Base-by-base conservation (phyloP, 2,329 filamentous ascomycete species). In the Diaporthe capsici region DNA sequence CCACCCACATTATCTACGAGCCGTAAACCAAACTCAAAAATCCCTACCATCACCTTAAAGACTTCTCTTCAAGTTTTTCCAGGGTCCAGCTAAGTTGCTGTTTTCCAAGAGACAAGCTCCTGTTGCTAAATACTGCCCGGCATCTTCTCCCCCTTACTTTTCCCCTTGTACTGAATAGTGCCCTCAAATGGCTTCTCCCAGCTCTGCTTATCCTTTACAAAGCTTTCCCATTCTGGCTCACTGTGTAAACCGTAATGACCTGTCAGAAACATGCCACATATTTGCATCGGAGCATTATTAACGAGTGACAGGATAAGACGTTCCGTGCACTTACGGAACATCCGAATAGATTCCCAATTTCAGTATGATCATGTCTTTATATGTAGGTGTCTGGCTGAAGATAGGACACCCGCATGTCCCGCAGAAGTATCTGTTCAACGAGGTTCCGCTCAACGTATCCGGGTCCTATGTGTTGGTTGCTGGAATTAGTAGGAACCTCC, bases 351-450 rank as follows among this genome's bases (percentile, higher is more conserved):
- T 42, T 2, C 58, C 58, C 13, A 63, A 1, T 7, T 63, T 42
- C 1, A 63, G 13, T 28, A 42, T 44, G 13, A 63, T 42, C 37
- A 63, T 63, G 60, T 39, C 60, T 17, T 44, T 20, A 4, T 63
- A 44, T 5, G 44, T 8, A 2, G 60, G 37, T 28, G 60, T 63
- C 15, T 28, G 60, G n/a, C 60, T 63, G 13, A 28, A 63, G 1
- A 63, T 25, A 28, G 60, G 60, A 63, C 60, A 63, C 13, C 60
- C 37, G 31, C 68, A 71, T 47, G 51, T 71, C 15, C 37, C 37
- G 7, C 68, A 42, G 37, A 55, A 71, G 25, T 9, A 15, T 22
- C 51, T 57, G 12, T n/a, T 44, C 4, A 71, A 17, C 28, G 53
- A 17, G 13, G 68, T 71, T 4, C 60, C 60, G 37, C 60, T 63